Conservation (phyloP, 1,139 yeast species). For the Lodderomyces oxycetoniae region DNA sequence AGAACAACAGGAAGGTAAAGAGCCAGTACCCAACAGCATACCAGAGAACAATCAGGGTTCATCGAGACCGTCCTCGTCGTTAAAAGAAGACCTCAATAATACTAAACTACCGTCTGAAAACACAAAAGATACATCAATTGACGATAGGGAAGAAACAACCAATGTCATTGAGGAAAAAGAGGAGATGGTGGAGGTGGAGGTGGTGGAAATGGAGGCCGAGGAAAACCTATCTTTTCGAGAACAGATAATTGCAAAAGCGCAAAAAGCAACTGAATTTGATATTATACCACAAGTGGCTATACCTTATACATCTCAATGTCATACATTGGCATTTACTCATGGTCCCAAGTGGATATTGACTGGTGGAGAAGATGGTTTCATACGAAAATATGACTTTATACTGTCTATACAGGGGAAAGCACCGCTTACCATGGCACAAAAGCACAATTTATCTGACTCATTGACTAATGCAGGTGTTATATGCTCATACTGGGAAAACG, state of each 20-base stretch:
- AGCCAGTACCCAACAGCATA: background rate
- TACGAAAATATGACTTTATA: slow-evolving; percentile 81
- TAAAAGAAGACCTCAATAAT: background rate
- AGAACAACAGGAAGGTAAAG: slow-evolving; percentile 16
- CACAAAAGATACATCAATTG: slow-evolving; percentile 1
- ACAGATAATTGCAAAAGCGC: slow-evolving; percentile 39
- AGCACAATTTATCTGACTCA: slow-evolving; percentile 69
- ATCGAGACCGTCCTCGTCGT: no score
- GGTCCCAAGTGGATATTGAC: slow-evolving; percentile 87
- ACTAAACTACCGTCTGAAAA: background rate
- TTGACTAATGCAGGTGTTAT: slow-evolving; percentile 81
- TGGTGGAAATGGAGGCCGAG: slow-evolving; percentile 3
- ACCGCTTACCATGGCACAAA: slow-evolving; percentile 86
- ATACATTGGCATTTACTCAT: slow-evolving; percentile 70
- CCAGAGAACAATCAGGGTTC: background rate
- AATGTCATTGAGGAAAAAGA: slow-evolving; percentile 10
- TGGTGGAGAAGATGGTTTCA: slow-evolving; percentile 96
- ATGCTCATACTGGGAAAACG: slow-evolving; percentile 92
- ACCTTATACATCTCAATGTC: slow-evolving; percentile 66
- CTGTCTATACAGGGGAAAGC: slow-evolving; percentile 86
- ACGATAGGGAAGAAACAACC: slow-evolving; percentile 1
- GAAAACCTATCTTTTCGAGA: slow-evolving; percentile 26
- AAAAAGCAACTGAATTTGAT: slow-evolving; percentile 47
- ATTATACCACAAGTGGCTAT: slow-evolving; percentile 68
- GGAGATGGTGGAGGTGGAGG: background rate